phyloP scores from a whole-genome alignment of 208 protist species.

The Trichomonas gallinae region DNA sequence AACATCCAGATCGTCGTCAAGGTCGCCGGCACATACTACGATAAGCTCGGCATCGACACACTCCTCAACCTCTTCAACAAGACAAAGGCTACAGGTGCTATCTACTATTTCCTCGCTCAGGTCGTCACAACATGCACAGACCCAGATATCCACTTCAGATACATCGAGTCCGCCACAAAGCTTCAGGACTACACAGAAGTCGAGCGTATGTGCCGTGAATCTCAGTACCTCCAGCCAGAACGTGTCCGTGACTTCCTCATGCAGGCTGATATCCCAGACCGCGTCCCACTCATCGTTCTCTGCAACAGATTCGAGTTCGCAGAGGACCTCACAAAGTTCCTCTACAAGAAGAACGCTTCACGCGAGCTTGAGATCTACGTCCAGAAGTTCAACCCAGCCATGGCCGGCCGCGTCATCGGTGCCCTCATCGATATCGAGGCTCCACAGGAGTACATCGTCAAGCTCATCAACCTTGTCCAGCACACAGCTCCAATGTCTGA shows the following conservation, averaged over 20 bases:
- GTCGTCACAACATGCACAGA: constrained; percentile 84
- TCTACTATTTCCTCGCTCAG: constrained; percentile 85
- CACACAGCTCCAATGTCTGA: constrained; percentile 55
- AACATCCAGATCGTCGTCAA: constrained; percentile 94
- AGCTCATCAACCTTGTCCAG: constrained; percentile 74
- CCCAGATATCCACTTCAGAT: constrained; percentile 95
- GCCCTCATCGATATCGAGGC: constrained; percentile 90
- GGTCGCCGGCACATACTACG: constrained; percentile 90
- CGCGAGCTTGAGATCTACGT: constrained; percentile 37
- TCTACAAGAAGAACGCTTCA: constrained; percentile 59
- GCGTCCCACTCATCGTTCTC: constrained; percentile 97
- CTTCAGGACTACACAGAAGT: constrained; percentile 88
- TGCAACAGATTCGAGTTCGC: constrained; percentile 96
- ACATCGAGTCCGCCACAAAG: constrained; percentile 94
- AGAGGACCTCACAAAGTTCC: constrained; percentile 87
- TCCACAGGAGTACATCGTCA: constrained; percentile 83
- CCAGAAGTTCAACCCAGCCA: constrained; percentile 30
- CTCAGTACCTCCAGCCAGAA: constrained; percentile 84
- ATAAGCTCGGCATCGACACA: constrained; percentile 68
- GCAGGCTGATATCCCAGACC: constrained; percentile 85
- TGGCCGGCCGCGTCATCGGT: constrained; percentile 67
- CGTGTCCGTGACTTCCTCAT: constrained; percentile 93
- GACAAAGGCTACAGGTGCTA: constrained; percentile 76
- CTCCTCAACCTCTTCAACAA: constrained; percentile 67
- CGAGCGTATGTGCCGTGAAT: constrained; percentile 92